These are phyloP conservation scores for Graphiopsis chlorocephala DNA, from an alignment of 2,329 filamentous ascomycete genomes.

Conservation along the genomic window DNA sequence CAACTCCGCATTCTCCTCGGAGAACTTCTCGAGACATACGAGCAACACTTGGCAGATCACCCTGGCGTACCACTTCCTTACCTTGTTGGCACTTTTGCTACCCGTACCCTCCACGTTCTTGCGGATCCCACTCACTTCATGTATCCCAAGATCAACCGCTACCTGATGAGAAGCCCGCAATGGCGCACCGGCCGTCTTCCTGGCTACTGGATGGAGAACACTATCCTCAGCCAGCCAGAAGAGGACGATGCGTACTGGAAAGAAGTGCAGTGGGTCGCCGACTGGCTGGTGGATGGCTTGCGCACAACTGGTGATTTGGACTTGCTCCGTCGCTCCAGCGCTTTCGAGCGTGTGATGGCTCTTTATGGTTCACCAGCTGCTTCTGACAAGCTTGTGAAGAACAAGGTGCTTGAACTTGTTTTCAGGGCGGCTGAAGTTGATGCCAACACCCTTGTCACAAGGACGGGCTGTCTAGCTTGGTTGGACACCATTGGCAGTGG, in stretches of 20 bases:
- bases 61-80: constrained; percentile 64
- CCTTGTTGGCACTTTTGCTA: constrained; percentile 72
- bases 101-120: constrained; percentile 66
- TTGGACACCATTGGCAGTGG: constrained; percentile 56
- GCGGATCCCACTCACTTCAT: constrained; percentile 75
- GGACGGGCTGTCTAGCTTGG: constrained; percentile 74
- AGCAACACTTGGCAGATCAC: constrained; percentile 48
- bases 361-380: constrained; percentile 67
- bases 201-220: constrained; percentile 62
- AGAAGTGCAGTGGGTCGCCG: constrained; percentile 72
- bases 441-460: constrained; percentile 73
- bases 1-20: constrained; percentile 76
- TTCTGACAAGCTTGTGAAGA: constrained; percentile 51
- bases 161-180: constrained; percentile 71
- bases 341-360: constrained; percentile 73
- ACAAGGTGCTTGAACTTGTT: constrained; percentile 61
- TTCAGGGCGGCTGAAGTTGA: constrained; percentile 66
- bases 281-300: constrained; percentile 67
- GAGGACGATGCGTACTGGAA: constrained; percentile 70
- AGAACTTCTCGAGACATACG: constrained; percentile 71
- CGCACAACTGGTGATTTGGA: constrained; percentile 58
- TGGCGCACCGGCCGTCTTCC: constrained; percentile 64
- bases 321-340: constrained; percentile 52
- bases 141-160: constrained; percentile 82
- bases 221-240: constrained; percentile 70